Base-by-base conservation (phyloP, 2,329 filamentous ascomycete genomes). In the Trichoderma sp. region DNA sequence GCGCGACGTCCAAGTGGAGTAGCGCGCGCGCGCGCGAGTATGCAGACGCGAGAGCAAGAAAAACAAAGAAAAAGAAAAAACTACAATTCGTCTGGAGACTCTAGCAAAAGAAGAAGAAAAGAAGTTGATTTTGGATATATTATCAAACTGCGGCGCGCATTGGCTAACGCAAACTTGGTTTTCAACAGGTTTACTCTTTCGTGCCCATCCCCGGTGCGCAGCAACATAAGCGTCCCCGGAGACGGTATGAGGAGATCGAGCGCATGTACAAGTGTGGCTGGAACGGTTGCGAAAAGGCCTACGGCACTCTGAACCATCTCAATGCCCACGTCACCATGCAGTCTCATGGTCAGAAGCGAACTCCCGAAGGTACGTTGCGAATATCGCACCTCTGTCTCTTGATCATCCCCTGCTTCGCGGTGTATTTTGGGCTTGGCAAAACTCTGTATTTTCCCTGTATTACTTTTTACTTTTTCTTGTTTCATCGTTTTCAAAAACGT, bases 271-370 rank as follows among this genome's bases (percentile, higher is more conserved):
- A 98, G 81, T 99, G 96, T 77, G 96, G 95, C 30, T 98, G 94
- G 93, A 95, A 97, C 73, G 94, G 94, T 10, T 99, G 96, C 77
- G 96, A 99, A 81, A 99, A 99, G 83, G 96, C 96, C 3, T 99
- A 99, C 75, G 96, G 96, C 70, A 99, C 96, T 59, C 83, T 99
- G 71, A 99, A 99, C 80, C 96, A 99, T 79, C 80, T 99, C 74
- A 99, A 99, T 77, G 96, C 96, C 49, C 96, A 99, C 77, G 96
- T 99, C 59, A 98, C 96, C 16, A 98, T 98, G 96, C 96, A 99
- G 80, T 96, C 93, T 70, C 96, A 99, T 76, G 96, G 96, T 13
- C 85, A 89, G 73, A 99, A 99, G 83, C 89, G 96, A 73, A 97
- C 95, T 69, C 96, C 96, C 52, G 96, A 99, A 91, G 95, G 96